phyloP scores from a whole-genome alignment of 2,329 filamentous ascomycete genomes.

The Xylaria sp. region DNA sequence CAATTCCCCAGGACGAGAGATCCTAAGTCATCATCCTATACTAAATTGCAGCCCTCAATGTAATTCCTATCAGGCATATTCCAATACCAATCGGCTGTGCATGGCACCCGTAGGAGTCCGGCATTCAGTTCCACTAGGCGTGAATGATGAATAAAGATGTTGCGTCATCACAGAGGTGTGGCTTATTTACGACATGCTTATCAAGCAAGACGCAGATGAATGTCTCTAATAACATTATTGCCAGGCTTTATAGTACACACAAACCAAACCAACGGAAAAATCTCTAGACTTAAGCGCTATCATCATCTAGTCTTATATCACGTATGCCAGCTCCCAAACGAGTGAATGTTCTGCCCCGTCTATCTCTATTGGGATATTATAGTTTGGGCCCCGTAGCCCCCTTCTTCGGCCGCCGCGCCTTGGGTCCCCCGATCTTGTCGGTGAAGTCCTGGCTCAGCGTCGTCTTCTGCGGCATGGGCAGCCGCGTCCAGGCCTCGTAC shows the following conservation, averaged over 20 bases:
- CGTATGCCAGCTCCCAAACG: neutral
- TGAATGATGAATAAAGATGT: neutral
- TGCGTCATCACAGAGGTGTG: neutral
- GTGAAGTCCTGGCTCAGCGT: conserved; percentile 66
- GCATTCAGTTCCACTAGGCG: neutral
- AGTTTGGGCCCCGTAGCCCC: conserved; percentile 38
- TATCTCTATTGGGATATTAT: conserved; percentile 20
- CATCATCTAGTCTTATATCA: neutral
- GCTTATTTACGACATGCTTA: neutral
- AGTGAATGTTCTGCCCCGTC: neutral
- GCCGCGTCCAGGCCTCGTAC: conserved; percentile 66
- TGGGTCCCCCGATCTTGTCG: conserved; percentile 58
- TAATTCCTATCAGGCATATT: neutral
- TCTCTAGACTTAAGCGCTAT: neutral
- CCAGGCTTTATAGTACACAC: neutral
- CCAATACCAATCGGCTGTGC: neutral
- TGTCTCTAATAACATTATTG: neutral
- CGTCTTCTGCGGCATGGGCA: conserved; percentile 62
- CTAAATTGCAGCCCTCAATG: neutral
- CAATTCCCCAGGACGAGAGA: neutral
- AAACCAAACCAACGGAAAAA: neutral
- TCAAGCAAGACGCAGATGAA: neutral
- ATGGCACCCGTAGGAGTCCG: neutral
- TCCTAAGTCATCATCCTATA: neutral
- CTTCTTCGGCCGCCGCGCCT: conserved; percentile 24